Evolutionary conservation across 2,329 filamentous ascomycete genomes (phyloP), one percentile per base, ranked within the genome.

Genomic region (Fusarium poae): DNA sequence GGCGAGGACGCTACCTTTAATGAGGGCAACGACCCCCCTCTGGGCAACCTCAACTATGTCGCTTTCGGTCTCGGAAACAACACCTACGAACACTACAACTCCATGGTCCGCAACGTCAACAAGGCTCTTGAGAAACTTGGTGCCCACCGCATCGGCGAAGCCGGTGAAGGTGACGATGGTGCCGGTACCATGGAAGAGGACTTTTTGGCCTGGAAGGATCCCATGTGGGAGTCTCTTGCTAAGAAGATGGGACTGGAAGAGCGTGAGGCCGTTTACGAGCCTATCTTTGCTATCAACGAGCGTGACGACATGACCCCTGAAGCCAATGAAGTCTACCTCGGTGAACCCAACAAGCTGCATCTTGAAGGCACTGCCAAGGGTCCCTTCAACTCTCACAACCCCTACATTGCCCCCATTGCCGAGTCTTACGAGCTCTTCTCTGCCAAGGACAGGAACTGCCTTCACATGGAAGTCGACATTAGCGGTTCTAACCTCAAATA

Each of bases 161-260:
- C 94, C 57, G 96, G 97, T 74, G 95, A 98, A 83, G 96, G 96
- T 76, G 96, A 99, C 75, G 96, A 99, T 78, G 96, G 97, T 69
- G 94, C 96, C 70, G 96, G 97, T 65, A 99, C 96, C 59, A 99
- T 99, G 97, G 96, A 99, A 82, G 97, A 99, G 82, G 97, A 99
- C 77, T 99, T 98, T 80, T 83, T 99, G 75, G 93, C 95, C 71
- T 99, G 96, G 96, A 99, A 99, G 83, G 96, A 99, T 76, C 94
- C 94, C 66, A 99, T 99, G 96, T 99, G 97, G 96, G 84, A 87
- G 74, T 92, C 92, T 63, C 85, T 99, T 54, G 86, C 91, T 25
- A 88, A 92, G 70, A 89, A 92, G 77, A 93, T 99, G 91, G 88
- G 88, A 55, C 84, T 99, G 57, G 92, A 98, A 81, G 96, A 99